Evolutionary conservation across 2,329 filamentous ascomycete genomes (phyloP).

Genomic region (Tolypocladium endophyticum): DNA sequence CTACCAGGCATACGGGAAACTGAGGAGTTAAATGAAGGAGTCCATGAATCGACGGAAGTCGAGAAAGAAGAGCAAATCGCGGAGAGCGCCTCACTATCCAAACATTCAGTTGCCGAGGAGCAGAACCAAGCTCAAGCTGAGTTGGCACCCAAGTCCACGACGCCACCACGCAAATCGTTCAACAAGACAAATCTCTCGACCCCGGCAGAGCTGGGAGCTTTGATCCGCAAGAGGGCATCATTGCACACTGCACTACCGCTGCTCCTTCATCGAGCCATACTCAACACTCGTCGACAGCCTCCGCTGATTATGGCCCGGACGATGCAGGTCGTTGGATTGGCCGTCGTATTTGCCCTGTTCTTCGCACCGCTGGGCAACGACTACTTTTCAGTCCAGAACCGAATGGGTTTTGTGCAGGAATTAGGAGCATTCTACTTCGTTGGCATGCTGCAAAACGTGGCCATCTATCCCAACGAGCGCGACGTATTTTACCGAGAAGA

Average conservation of each 20-base stretch:
- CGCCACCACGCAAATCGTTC: constrained; percentile 27
- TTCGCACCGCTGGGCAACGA: constrained; percentile 61
- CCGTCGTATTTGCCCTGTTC: constrained; percentile 54
- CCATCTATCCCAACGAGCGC: constrained; percentile 60
- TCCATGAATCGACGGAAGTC: constrained; percentile 3
- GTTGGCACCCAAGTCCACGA: not conserved
- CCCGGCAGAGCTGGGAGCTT: constrained; percentile 60
- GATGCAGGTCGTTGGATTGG: constrained; percentile 56
- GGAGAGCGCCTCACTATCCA: not conserved
- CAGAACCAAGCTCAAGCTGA: not conserved
- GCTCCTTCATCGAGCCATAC: constrained; percentile 53
- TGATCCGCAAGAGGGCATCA: constrained; percentile 52
- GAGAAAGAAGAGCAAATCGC: not conserved
- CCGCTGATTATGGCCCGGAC: constrained; percentile 52
- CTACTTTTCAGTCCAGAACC: constrained; percentile 60
- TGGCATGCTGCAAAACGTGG: constrained; percentile 71
- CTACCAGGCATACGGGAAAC: constrained; percentile 18
- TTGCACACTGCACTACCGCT: constrained; percentile 55
- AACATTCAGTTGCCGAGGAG: not conserved
- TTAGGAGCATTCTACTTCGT: constrained; percentile 63
- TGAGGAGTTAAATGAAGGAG: constrained; percentile 13
- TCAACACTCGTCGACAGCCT: constrained; percentile 61
- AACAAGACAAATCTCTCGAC: constrained; percentile 43
- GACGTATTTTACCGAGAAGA: constrained; percentile 72
- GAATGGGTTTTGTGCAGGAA: constrained; percentile 64